phyloP scores from a whole-genome alignment of 805 yeast species.

The Jamesozyma piceae region DNA sequence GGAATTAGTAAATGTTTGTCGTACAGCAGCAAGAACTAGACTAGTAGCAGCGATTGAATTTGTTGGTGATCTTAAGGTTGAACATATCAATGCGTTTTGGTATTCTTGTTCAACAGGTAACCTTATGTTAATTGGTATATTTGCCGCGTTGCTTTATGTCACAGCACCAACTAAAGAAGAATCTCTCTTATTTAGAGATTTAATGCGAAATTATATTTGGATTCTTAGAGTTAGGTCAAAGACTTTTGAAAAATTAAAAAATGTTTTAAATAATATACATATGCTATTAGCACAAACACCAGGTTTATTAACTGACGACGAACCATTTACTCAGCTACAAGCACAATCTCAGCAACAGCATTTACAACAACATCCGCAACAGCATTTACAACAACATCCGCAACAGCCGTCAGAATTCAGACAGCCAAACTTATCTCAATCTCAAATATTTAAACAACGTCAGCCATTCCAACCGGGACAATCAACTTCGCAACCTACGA shows the following conservation, averaged over 20 bases:
- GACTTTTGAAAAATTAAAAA: slow-evolving; percentile 69
- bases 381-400: background rate
- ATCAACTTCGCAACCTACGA: too few species aligned
- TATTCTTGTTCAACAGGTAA: slow-evolving; percentile 72
- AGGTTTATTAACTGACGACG: slow-evolving; percentile 37
- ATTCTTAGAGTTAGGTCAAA: slow-evolving; percentile 63
- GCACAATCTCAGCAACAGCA: background rate
- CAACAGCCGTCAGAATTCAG: too few species aligned
- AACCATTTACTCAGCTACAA: background rate
- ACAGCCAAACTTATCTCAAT: background rate
- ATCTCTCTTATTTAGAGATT: slow-evolving; percentile 51
- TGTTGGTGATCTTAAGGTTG: slow-evolving; percentile 63
- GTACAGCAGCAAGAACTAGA: slow-evolving; percentile 79
- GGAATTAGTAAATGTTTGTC: slow-evolving; percentile 57
- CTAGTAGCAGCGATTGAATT: slow-evolving; percentile 75
- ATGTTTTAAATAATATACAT: slow-evolving; percentile 64
- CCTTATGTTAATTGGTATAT: slow-evolving; percentile 75
- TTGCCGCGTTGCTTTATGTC: slow-evolving; percentile 71
- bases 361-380: background rate
- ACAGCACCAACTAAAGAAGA: slow-evolving; percentile 59
- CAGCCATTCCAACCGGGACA: too few species aligned
- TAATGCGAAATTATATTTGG: slow-evolving; percentile 69
- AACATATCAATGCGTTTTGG: slow-evolving; percentile 85
- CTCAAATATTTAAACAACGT: too few species aligned
- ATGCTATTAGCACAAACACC: slow-evolving; percentile 68